A percentile compares a stretch with the other conserved stretches of the same genome.
These are phyloP conservation scores for Rhipidocladum racemiflorum DNA, from an alignment of 176 grass and related monocot species.

Conservation along the genomic window DNA sequence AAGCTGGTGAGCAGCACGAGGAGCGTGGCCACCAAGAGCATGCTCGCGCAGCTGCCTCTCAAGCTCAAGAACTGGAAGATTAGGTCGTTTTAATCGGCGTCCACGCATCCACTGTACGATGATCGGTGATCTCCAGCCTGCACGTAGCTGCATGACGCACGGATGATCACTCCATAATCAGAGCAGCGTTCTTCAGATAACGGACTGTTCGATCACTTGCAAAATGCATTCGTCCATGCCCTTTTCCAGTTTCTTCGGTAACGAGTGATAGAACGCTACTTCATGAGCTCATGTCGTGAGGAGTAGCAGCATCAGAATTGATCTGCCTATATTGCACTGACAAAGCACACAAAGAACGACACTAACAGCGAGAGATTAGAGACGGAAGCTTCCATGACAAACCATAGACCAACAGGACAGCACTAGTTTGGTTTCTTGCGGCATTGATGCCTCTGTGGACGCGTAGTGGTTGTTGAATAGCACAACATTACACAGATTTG, in stretches of 20 bases:
- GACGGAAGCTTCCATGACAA: neutral
- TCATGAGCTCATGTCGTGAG: neutral
- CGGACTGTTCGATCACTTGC: neutral
- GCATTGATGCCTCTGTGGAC: neutral
- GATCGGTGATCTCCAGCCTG: neutral
- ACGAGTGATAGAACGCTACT: neutral
- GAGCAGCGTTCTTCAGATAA: neutral
- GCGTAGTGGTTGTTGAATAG: neutral
- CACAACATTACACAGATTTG: neutral
- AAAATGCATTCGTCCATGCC: neutral
- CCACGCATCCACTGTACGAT: neutral
- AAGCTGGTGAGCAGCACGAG: constrained; percentile 67
- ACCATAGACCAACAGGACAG: neutral
- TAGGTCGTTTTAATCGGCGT: constrained; percentile 31
- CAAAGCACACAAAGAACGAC: no score
- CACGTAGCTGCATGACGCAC: neutral
- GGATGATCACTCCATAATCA: neutral
- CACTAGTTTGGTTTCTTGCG: neutral
- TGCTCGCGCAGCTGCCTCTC: constrained; percentile 38
- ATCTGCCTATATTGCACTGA: neutral
- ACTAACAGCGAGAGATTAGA: no score
- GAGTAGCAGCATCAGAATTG: neutral
- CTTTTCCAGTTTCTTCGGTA: neutral
- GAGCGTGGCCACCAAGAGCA: neutral
- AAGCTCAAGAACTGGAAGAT: constrained; percentile 36